phyloP scores from a whole-genome alignment of 805 yeast genomes.

The Ogataea glucozyma region DNA sequence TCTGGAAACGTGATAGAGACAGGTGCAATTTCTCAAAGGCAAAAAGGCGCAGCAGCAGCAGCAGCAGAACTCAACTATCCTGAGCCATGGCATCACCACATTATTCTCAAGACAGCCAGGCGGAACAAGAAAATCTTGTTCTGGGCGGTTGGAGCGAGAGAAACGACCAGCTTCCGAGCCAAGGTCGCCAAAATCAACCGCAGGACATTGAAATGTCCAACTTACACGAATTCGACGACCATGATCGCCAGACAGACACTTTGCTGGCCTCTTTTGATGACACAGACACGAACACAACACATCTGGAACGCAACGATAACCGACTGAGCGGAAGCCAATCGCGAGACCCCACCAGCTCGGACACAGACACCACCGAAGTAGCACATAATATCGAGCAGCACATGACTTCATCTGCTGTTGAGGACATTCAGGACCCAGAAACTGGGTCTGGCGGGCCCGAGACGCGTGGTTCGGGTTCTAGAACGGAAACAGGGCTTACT shows the following conservation, averaged over 20 bases:
- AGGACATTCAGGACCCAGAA: background rate
- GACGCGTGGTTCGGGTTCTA: no score
- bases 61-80: background rate
- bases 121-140: no score
- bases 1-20: no score
- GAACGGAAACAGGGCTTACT: no score
- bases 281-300: constrained; percentile 1
- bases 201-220: constrained; percentile 7
- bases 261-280: constrained; percentile 5
- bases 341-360: background rate
- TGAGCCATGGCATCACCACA: no score
- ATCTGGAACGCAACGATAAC: constrained; percentile 1
- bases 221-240: background rate
- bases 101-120: no score
- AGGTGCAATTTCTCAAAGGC: no score
- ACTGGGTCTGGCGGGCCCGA: background rate
- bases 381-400: constrained; percentile 10
- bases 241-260: background rate
- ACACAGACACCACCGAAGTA: background rate
- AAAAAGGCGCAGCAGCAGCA: constrained; percentile 5
- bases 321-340: constrained; percentile 7
- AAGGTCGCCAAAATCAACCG: background rate
- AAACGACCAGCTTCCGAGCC: background rate
- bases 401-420: constrained; percentile 3
- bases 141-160: no score